Evolutionary conservation across 192 early-diverging fungal species (phyloP).

Genomic region (Linnemannia hyalina): DNA sequence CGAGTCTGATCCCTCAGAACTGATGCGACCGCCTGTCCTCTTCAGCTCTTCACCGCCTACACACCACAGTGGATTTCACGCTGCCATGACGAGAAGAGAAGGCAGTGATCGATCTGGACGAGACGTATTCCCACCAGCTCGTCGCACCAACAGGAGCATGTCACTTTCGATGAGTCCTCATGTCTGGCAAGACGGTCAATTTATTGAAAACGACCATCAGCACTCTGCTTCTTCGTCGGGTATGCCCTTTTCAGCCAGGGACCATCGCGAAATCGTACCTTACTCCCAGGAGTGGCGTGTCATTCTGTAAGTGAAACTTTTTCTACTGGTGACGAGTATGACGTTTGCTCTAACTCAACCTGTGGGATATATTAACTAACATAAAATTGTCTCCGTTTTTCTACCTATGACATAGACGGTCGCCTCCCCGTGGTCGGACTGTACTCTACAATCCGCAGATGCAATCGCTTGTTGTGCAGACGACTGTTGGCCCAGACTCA

Average conservation of each 20-base stretch:
- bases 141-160: slow-evolving; percentile 45
- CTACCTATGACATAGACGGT: slow-evolving; percentile 13
- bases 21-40: slow-evolving; percentile 30
- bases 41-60: slow-evolving; percentile 27
- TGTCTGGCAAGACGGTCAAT: slow-evolving; percentile 18
- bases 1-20: slow-evolving; percentile 49
- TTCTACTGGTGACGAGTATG: background rate
- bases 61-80: background rate
- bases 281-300: slow-evolving; percentile 69
- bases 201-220: no score
- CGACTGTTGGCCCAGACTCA: slow-evolving; percentile 37
- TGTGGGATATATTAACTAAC: background rate
- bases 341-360: background rate
- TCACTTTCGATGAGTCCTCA: slow-evolving; percentile 36
- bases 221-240: background rate
- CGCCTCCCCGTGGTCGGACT: slow-evolving; percentile 61
- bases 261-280: slow-evolving; percentile 63
- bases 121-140: slow-evolving; percentile 22
- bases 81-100: background rate
- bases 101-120: background rate
- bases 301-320: slow-evolving; percentile 60
- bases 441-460: slow-evolving; percentile 78
- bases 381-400: background rate
- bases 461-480: slow-evolving; percentile 63
- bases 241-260: background rate